These are phyloP conservation scores for Xylaria telfairii DNA, from an alignment of 495 filamentous ascomycete species.

Conservation along the genomic window DNA sequence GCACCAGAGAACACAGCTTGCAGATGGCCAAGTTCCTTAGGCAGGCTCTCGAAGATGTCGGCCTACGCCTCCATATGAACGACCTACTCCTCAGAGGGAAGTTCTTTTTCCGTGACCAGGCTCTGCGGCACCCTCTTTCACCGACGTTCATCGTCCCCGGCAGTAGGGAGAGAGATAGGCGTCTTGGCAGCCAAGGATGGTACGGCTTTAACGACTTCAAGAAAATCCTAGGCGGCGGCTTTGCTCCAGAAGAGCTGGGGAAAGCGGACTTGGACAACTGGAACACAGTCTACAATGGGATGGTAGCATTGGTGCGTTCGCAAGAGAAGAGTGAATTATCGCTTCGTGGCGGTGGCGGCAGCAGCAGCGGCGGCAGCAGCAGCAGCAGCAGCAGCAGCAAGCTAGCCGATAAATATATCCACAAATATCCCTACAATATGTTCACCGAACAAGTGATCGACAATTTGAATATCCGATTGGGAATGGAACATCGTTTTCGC, in stretches of 20 bases:
- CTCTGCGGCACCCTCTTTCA: rapidly evolving
- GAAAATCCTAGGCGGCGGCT: conserved; percentile 12
- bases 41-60: conserved; percentile 4
- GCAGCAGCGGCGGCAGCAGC: neutral
- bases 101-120: conserved; percentile 4
- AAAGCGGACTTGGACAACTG: neutral
- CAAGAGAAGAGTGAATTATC: neutral
- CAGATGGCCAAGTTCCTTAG: conserved; percentile 2
- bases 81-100: neutral
- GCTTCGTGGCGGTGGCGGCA: conserved; percentile 12
- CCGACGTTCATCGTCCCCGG: neutral
- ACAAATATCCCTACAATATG: neutral
- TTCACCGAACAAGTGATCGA: neutral
- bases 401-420: neutral
- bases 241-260: neutral
- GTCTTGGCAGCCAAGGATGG: neutral
- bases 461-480: neutral
- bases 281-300: neutral
- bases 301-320: conserved; percentile 13
- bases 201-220: conserved; percentile 15
- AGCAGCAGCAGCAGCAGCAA: neutral
- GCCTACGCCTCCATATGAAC: neutral
- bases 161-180: neutral
- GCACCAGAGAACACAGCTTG: neutral
- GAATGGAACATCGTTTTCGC: conserved; percentile 4